Base-by-base conservation (phyloP, 2,329 filamentous ascomycete species). In the Orbilia javanica region DNA sequence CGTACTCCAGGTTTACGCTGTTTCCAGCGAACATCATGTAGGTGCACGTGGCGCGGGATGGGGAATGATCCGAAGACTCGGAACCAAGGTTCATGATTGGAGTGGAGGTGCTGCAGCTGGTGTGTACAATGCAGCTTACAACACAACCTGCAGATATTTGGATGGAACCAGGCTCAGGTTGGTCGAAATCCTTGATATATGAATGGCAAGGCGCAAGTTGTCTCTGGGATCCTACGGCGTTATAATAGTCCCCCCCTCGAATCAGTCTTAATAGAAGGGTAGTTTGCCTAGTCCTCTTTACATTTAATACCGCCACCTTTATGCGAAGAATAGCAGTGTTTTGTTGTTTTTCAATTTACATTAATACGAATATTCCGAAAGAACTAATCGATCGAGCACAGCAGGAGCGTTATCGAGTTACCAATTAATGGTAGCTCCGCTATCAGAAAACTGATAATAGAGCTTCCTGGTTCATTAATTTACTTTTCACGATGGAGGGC, bases 61-160 rank as follows among this genome's bases (percentile, higher is more conserved):
- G 27, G 20, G 50, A 29, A 29, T 27, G 31, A 18, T 20, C 31
- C 52, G 29, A 34, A 57, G 27, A 4, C 6, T 2, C 10, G 25
- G 8, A n/a, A 20, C 1, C 8, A 36, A 57, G 25, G 2, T 15
- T 8, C 29, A 57, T 57, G 52, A 57, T 57, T 57, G 52, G 52
- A 20, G 52, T 36, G 31, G 3, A 36, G 2, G 18, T 7, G 31
- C 50, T 29, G 50, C 50, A 31, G 27, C 27, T 53, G 46, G 25
- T 53, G 50, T 53, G 52, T 34, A 36, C 29, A 36, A 36, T 57
- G 52, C 52, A 57, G 29, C 10, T 20, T 57, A 57, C 52, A 57
- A 57, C 52, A 29, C 52, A 57, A 57, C 52, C 52, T 57, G 52
- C 52, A 57, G 29, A 44, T 44, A 44, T 44, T 2, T 44, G n/a